A percentile compares a stretch with the other conserved stretches of the same genome.
phyloP scores from a whole-genome alignment of 331 rosid species.

The Saraca asoca region DNA sequence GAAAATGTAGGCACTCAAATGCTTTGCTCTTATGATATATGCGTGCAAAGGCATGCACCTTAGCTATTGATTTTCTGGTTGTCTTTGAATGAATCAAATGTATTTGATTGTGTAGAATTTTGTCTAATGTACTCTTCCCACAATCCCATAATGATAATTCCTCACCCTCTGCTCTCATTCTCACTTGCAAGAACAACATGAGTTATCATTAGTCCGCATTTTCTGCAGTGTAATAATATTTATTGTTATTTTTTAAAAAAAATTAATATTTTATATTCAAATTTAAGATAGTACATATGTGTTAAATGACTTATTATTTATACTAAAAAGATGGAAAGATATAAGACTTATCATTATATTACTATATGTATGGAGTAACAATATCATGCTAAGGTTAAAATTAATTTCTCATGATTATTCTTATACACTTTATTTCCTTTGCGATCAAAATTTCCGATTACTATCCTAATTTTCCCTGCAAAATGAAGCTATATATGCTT shows the following conservation, averaged over 20 bases:
- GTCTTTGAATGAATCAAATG: constrained; percentile 24
- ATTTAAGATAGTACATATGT: too few relatives aligned
- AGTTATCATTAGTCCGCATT: constrained; percentile 55
- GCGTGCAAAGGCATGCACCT: constrained; percentile 46
- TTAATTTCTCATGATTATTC: constrained; percentile 38
- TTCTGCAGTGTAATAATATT: too few relatives aligned
- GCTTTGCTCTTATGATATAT: constrained; percentile 22
- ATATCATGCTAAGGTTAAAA: constrained; percentile 22
- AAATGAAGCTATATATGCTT: too few relatives aligned
- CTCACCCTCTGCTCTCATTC: constrained; percentile 12
- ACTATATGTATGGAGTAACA: constrained; percentile 49
- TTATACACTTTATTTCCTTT: too few relatives aligned
- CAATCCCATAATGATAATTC: constrained; percentile 29
- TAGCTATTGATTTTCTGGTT: constrained; percentile 42
- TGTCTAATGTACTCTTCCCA: constrained; percentile 36
- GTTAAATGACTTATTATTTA: too few relatives aligned
- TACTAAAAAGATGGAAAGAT: too few relatives aligned
- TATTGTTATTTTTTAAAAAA: too few relatives aligned
- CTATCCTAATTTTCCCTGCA: too few relatives aligned
- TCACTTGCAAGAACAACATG: constrained; percentile 28
- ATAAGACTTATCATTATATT: too few relatives aligned
- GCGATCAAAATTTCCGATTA: too few relatives aligned
- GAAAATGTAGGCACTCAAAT: constrained; percentile 2
- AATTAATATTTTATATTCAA: too few relatives aligned
- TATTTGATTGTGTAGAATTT: constrained; percentile 25